These are phyloP conservation scores for Passiflora organensis DNA, from an alignment of 345 rosid genomes.

Conservation along the genomic window DNA sequence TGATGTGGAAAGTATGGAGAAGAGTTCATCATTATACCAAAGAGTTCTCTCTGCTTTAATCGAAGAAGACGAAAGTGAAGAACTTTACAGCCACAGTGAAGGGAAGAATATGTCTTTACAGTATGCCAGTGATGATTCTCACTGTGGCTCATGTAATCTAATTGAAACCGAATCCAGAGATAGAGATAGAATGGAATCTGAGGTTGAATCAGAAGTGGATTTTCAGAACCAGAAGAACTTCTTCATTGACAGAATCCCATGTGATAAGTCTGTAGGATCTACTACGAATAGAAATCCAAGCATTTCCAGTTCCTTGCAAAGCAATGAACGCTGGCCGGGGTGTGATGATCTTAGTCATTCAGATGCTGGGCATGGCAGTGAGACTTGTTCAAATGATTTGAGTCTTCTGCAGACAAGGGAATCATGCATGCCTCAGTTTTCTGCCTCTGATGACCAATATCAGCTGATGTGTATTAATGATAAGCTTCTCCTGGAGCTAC, in stretches of 20 bases:
- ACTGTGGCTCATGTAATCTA: slow-evolving; percentile 88
- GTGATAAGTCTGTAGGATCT: slow-evolving; percentile 61
- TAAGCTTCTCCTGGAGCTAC: slow-evolving; percentile 73
- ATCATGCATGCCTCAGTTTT: slow-evolving; percentile 32
- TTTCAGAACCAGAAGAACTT: slow-evolving; percentile 59
- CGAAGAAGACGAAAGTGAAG: slow-evolving; percentile 89
- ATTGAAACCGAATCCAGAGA: slow-evolving; percentile 77
- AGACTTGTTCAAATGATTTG: slow-evolving; percentile 56
- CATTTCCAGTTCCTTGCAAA: slow-evolving; percentile 57
- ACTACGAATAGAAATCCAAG: slow-evolving; percentile 56
- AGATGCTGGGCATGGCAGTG: slow-evolving; percentile 50
- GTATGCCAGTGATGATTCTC: slow-evolving; percentile 92
- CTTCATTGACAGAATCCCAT: slow-evolving; percentile 59
- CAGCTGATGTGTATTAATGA: slow-evolving; percentile 70
- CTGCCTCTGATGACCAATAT: slow-evolving; percentile 59
- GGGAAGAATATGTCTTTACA: slow-evolving; percentile 74
- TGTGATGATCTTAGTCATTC: slow-evolving; percentile 68
- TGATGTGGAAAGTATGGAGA: slow-evolving; percentile 51
- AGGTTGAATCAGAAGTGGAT: slow-evolving; percentile 74
- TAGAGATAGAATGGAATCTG: slow-evolving; percentile 89
- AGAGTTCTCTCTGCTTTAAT: slow-evolving; percentile 89
- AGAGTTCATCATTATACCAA: slow-evolving; percentile 68
- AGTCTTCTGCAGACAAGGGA: slow-evolving; percentile 54
- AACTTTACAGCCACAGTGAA: slow-evolving; percentile 48
- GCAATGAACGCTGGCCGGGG: slow-evolving; percentile 69